These are phyloP conservation scores for Neurospora sp. DNA, from an alignment of 495 filamentous ascomycete genomes.

Conservation along the genomic window DNA sequence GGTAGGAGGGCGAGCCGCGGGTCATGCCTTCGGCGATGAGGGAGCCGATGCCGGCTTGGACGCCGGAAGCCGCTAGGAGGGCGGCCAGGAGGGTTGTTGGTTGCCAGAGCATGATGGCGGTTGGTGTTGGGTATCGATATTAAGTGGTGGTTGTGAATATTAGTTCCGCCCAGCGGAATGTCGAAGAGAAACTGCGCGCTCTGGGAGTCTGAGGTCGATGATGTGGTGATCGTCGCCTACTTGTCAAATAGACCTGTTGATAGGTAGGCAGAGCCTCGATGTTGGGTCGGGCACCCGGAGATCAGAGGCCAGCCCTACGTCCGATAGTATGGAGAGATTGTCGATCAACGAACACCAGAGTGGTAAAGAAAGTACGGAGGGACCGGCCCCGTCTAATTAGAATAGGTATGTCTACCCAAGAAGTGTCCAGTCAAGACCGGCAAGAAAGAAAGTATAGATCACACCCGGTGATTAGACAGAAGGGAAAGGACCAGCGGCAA, in stretches of 20 bases:
- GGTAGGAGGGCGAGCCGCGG: constrained; percentile 10
- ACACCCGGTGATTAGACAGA: not conserved
- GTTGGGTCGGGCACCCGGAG: not conserved
- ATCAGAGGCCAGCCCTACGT: not conserved
- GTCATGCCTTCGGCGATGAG: constrained; percentile 19
- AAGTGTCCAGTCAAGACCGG: not conserved
- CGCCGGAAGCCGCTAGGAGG: constrained; percentile 17
- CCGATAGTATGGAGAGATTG: not conserved
- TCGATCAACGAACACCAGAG: not conserved
- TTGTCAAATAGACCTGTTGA: not conserved
- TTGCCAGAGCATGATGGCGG: constrained; percentile 20
- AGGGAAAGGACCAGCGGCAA: not conserved
- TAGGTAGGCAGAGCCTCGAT: not conserved
- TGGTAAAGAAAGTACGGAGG: not conserved
- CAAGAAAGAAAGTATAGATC: not conserved
- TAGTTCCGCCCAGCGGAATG: not conserved
- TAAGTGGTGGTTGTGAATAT: constrained; percentile 2
- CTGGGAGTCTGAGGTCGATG: not conserved
- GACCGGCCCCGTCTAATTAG: not conserved
- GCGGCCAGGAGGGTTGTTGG: constrained; percentile 13
- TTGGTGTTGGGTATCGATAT: constrained; percentile 5
- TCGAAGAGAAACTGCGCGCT: not conserved
- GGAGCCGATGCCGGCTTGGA: constrained; percentile 16
- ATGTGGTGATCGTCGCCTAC: not conserved
- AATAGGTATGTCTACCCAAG: not conserved